Conservation (phyloP, 2,329 filamentous ascomycete genomes). For the Aspergillus melleus region DNA sequence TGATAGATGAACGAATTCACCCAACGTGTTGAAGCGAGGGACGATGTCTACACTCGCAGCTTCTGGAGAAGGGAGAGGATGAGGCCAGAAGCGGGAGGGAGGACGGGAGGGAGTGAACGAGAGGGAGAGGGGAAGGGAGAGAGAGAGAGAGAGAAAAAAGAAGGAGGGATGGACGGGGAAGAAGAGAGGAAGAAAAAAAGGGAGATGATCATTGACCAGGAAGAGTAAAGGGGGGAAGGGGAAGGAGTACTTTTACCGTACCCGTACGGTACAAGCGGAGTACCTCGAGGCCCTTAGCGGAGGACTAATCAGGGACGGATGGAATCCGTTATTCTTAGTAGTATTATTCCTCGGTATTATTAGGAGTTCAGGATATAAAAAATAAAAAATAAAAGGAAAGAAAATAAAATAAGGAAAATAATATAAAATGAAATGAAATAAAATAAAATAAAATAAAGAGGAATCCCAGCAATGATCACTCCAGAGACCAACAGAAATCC, state of each 20-base stretch:
- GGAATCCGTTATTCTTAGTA: no score
- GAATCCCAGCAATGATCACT: not conserved
- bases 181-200: conserved; percentile 10
- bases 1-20: conserved; percentile 12
- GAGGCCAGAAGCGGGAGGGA: conserved; percentile 11
- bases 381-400: not conserved
- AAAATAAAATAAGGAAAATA: no score
- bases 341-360: no score
- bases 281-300: conserved; percentile 16
- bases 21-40: conserved; percentile 13
- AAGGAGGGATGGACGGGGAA: conserved; percentile 11
- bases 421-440: no score
- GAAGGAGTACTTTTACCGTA: not conserved
- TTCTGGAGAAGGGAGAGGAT: conserved; percentile 49
- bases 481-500: no score
- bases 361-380: no score
- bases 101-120: conserved; percentile 23
- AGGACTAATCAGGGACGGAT: conserved; percentile 16
- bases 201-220: conserved; percentile 22
- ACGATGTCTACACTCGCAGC: conserved; percentile 11
- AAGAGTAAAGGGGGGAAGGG: conserved; percentile 20
- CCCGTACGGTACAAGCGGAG: conserved; percentile 10
- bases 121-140: conserved; percentile 8
- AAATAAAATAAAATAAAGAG: no score
- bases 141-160: conserved; percentile 15